Evolutionary conservation across 352 stramenopile genomes (phyloP), one percentile per base, ranked within the genome.

Genomic region (Ophiocytium majus): DNA sequence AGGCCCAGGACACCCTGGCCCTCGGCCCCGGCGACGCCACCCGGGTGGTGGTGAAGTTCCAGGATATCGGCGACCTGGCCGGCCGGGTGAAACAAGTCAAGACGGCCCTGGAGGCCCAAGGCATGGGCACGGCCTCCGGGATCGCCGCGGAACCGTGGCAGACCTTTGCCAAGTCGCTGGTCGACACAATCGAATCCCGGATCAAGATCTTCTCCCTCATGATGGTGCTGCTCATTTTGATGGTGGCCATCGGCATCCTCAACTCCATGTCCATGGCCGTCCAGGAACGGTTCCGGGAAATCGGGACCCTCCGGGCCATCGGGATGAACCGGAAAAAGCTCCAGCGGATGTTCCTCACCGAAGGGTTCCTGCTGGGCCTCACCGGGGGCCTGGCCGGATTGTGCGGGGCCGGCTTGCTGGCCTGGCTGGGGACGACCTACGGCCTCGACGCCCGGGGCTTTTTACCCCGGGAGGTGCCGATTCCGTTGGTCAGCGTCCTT

Each of bases 221-320:
- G 19, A 28, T 28, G 19, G 57, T 71, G 19, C 28, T 71, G 19
- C 57, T 71, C 19, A 71, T 28, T 23, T 23, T 71, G 57, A 28
- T 23, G 57, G 57, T 28, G 57, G 28, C 28, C 19, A 23, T 71
- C 57, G 57, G 19, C 28, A 28, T 28, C 19, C 19, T 28, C 57
- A 71, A 71, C 57, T 23, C 57, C 19, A 71, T 71, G 57, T 71
- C 28, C 57, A 28, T 28, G 19, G 57, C 57, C 28, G 57, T 71
- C 57, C 19, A 23, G 19, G 28, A 28, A 23, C 57, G 57, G 19
- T 71, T 28, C 57, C 57, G 57, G 23, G 57, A 71, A 28, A 71
- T 71, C 57, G 57, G 57, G 19, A 71, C 57, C 57, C 57, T 71
- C 57, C 57, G 57, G 57, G 57, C 57, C 57, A 71, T 71, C 57